phyloP scores from a whole-genome alignment of 2,329 filamentous ascomycete species.

The Thelonectria blattea region DNA sequence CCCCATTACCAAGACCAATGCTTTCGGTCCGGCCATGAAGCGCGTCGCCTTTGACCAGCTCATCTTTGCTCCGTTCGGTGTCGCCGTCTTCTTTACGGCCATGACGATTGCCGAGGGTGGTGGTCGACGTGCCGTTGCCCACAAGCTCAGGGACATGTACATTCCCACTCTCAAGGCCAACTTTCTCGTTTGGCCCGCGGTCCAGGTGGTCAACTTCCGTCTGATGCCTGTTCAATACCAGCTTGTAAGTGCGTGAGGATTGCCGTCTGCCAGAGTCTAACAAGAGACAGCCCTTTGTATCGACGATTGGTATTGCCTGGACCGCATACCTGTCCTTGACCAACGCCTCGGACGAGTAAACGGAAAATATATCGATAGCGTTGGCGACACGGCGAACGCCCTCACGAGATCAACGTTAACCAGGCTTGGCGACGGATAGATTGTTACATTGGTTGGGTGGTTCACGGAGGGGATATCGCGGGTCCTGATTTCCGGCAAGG shows the following conservation, averaged over 20 bases:
- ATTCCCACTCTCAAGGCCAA: slow-evolving; percentile 94
- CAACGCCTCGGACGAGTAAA: slow-evolving; percentile 78
- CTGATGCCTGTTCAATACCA: slow-evolving; percentile 95
- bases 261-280: slow-evolving; percentile 11
- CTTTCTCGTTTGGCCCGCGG: slow-evolving; percentile 91
- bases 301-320: slow-evolving; percentile 95
- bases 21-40: slow-evolving; percentile 81
- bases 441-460: neutral
- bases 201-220: slow-evolving; percentile 96
- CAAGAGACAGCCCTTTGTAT: slow-evolving; percentile 82
- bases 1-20: slow-evolving; percentile 79
- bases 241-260: slow-evolving; percentile 69
- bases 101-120: slow-evolving; percentile 97
- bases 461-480: neutral
- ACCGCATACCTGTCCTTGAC: slow-evolving; percentile 94
- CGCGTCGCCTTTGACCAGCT: slow-evolving; percentile 92
- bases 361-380: neutral
- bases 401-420: neutral
- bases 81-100: slow-evolving; percentile 89
- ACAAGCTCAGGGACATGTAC: slow-evolving; percentile 94
- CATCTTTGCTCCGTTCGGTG: slow-evolving; percentile 87
- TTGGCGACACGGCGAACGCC: neutral
- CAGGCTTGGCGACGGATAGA: neutral
- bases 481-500: neutral
- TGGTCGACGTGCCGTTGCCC: slow-evolving; percentile 75